Conservation (phyloP, 176 grass and related monocot genomes). For the Saccharum spontaneum region DNA sequence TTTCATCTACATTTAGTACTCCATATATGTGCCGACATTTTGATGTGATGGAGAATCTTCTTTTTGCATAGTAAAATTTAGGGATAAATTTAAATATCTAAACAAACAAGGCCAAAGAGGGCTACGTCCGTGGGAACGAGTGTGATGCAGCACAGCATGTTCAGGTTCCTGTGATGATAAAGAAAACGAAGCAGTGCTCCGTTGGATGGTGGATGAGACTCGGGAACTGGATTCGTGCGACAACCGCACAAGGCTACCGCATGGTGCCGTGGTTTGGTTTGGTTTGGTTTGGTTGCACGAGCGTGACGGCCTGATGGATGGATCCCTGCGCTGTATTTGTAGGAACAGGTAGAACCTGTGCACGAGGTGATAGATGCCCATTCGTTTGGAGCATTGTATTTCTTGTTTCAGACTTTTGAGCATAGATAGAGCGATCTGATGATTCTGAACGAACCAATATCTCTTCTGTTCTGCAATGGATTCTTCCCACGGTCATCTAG, state of each 20-base stretch:
- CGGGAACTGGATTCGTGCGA: conserved; percentile 37
- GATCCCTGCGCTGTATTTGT: background rate
- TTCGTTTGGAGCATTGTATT: background rate
- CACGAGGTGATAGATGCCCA: background rate
- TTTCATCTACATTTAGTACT: too few relatives aligned
- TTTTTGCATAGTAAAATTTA: too few relatives aligned
- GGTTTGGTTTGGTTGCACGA: background rate
- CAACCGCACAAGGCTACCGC: background rate
- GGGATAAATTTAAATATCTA: too few relatives aligned
- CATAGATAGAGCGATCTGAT: background rate
- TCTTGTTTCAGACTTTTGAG: background rate
- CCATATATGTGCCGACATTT: too few relatives aligned
- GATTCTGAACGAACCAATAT: background rate
- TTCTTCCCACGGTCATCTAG: background rate
- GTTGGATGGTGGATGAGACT: conserved; percentile 17
- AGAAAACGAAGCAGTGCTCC: background rate
- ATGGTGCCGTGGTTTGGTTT: background rate
- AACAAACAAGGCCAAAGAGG: too few relatives aligned
- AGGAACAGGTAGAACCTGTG: conserved; percentile 22
- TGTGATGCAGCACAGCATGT: too few relatives aligned
- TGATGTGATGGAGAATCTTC: too few relatives aligned
- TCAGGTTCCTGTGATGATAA: conserved; percentile 16
- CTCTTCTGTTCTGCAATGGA: background rate
- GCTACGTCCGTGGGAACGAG: too few relatives aligned
- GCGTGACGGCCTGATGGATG: background rate